Percentiles rank a stretch among this genome's conserved stretches.
These are phyloP conservation scores for Paramecium sexaurelia DNA, from an alignment of 73 alveolate genomes.

Conservation along the genomic window DNA sequence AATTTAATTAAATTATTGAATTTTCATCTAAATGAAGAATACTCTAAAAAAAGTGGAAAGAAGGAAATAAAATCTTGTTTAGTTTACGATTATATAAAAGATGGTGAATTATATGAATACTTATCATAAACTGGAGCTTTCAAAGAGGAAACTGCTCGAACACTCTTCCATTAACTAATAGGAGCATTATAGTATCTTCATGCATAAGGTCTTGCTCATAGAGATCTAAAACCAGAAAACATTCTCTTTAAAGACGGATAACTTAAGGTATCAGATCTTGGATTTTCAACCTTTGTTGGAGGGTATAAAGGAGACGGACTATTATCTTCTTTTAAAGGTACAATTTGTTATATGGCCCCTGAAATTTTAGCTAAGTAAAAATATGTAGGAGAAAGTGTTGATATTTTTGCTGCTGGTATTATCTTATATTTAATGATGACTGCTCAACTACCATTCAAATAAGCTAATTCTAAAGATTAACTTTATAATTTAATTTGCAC, in stretches of 20 bases:
- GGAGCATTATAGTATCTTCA: constrained; percentile 67
- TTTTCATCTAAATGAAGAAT: constrained; percentile 50
- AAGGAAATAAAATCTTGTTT: constrained; percentile 20
- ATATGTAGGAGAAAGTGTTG: constrained; percentile 52
- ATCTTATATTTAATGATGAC: constrained; percentile 51
- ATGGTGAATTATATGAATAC: constrained; percentile 40
- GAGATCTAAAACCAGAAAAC: constrained; percentile 87
- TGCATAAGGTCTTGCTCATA: constrained; percentile 73
- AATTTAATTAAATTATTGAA: constrained; percentile 57
- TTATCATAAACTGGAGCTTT: constrained; percentile 40
- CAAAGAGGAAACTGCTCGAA: constrained; percentile 20
- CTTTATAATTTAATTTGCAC: constrained; percentile 25
- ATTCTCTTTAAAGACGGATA: constrained; percentile 72
- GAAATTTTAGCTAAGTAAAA: constrained; percentile 30
- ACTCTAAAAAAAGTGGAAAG: background rate
- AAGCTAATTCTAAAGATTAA: constrained; percentile 33
- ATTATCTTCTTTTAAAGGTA: constrained; percentile 31
- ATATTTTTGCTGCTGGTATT: constrained; percentile 64
- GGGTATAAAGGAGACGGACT: constrained; percentile 6
- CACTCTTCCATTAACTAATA: background rate
- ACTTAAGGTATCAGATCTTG: constrained; percentile 81
- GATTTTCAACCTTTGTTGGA: constrained; percentile 67
- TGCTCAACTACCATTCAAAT: constrained; percentile 53
- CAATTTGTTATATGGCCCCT: constrained; percentile 62
- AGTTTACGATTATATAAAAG: constrained; percentile 20